Base-by-base conservation (phyloP, 148 eudicot species). In the Fagopyrum tataricum region DNA sequence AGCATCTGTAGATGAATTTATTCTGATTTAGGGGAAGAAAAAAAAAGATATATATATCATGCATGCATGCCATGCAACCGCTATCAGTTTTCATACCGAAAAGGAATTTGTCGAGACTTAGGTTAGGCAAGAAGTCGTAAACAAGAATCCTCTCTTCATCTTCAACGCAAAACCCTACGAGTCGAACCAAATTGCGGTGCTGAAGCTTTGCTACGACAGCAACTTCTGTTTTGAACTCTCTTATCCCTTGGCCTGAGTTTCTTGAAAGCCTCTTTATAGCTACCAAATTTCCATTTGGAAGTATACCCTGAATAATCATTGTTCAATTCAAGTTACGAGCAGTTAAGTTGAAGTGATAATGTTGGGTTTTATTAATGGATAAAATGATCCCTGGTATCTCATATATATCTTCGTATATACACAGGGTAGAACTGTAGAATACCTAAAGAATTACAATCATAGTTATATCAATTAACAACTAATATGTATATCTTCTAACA, bases 211-310 rank as follows among this genome's bases (percentile, higher is more conserved):
- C 82, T 12, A 87, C 81, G 48, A 75, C 82, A 40, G 72, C 66
- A 69, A 87, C 83, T 77, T 87, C 90, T 40, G 82, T 85, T 85
- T 80, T 82, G 76, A 87, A 87, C 77, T 87, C 85, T 53, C 79
- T 84, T 8, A 77, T 21, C 51, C 90, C 90, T 81, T 85, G 90
- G 15, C 71, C 73, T 13, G 90, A 87, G 70, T 70, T 72, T 78
- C 66, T 77, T 59, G 88, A 79, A 37, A 85, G 88, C 62, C 90
- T 78, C 70, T 87, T 87, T 26, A 83, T 88, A 12, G 86, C 90
- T 61, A 64, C 44, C 15, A 64, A 14, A 13, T 64, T 17, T 5
- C 69, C 41, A 31, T 39, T 15, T 0, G 69, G 81, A 49, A 81
- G 44, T 20, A 49, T 73, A n/a, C 86, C 84, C 86, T 83, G 10